These are phyloP conservation scores for Aspergillus pseudoterreus DNA, from an alignment of 2,329 filamentous ascomycete species.

Conservation along the genomic window DNA sequence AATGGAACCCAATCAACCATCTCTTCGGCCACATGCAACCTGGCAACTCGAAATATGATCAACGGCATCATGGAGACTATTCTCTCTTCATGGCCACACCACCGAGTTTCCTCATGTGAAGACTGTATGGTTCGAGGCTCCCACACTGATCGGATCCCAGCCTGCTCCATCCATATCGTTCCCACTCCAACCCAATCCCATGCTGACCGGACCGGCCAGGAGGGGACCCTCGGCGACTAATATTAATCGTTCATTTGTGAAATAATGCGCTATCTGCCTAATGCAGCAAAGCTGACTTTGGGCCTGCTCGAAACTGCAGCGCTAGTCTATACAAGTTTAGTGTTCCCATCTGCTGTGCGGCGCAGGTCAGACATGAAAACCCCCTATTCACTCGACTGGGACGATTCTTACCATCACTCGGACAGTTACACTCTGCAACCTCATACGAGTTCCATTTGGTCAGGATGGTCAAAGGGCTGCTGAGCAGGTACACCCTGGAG, in stretches of 20 bases:
- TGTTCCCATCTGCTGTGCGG: neutral
- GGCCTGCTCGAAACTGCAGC: neutral
- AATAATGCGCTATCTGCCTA: neutral
- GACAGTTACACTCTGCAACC: neutral
- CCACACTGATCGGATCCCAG: too few species aligned
- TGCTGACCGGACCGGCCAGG: too few species aligned
- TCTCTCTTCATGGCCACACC: too few species aligned
- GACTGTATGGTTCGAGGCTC: too few species aligned
- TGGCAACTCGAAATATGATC: too few species aligned
- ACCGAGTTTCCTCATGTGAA: too few species aligned
- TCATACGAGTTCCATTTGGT: neutral
- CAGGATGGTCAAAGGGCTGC: neutral
- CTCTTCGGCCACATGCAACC: too few species aligned
- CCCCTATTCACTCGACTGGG: neutral
- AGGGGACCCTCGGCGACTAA: neutral
- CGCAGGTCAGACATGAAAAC: neutral
- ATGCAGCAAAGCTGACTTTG: neutral
- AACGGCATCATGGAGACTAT: too few species aligned
- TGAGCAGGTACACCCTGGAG: neutral
- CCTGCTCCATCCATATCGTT: too few species aligned
- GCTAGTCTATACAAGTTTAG: neutral
- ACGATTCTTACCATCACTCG: too few species aligned
- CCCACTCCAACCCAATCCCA: too few species aligned
- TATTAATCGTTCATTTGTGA: neutral
- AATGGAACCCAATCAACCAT: too few species aligned